Conservation (phyloP, 495 filamentous ascomycete species). For the Parathielavia appendiculata region DNA sequence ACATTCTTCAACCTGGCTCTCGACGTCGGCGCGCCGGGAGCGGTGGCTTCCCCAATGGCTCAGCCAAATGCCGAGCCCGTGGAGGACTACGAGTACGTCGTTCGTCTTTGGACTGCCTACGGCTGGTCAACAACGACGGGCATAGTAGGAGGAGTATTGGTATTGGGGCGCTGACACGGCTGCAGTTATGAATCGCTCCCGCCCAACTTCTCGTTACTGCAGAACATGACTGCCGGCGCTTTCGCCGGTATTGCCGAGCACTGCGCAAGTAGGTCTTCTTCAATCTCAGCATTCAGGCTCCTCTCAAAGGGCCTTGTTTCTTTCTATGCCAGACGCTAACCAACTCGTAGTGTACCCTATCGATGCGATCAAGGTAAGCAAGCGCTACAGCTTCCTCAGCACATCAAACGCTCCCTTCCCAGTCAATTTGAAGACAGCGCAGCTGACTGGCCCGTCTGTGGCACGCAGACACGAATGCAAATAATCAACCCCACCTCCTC, state of each 20-base stretch:
- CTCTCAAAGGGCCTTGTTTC: neutral
- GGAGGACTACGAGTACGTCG: slow-evolving; percentile 55
- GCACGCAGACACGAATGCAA: slow-evolving; percentile 87
- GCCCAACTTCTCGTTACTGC: slow-evolving; percentile 54
- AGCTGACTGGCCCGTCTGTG: slow-evolving; percentile 25
- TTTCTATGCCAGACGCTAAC: slow-evolving; percentile 23
- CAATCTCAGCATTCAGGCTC: neutral
- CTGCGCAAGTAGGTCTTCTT: slow-evolving; percentile 51
- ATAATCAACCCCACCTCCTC: slow-evolving; percentile 82
- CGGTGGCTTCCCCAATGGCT: slow-evolving; percentile 54
- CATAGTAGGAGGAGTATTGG: too few relatives aligned
- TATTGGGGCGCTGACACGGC: slow-evolving; percentile 10
- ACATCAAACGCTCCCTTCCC: slow-evolving; percentile 1
- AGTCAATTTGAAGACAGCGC: slow-evolving; percentile 8
- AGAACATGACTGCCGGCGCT: slow-evolving; percentile 90
- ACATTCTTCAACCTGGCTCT: slow-evolving; percentile 49
- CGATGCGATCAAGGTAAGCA: slow-evolving; percentile 89
- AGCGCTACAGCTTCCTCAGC: neutral
- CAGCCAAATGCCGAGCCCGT: slow-evolving; percentile 51
- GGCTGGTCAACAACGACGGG: neutral
- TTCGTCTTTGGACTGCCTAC: neutral
- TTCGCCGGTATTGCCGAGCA: slow-evolving; percentile 83
- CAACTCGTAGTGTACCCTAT: slow-evolving; percentile 97
- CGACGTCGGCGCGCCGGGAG: slow-evolving; percentile 50
- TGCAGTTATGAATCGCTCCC: slow-evolving; percentile 55